Evolutionary conservation across 2,329 filamentous ascomycete species (phyloP).

Genomic region (Canariomyces notabilis): DNA sequence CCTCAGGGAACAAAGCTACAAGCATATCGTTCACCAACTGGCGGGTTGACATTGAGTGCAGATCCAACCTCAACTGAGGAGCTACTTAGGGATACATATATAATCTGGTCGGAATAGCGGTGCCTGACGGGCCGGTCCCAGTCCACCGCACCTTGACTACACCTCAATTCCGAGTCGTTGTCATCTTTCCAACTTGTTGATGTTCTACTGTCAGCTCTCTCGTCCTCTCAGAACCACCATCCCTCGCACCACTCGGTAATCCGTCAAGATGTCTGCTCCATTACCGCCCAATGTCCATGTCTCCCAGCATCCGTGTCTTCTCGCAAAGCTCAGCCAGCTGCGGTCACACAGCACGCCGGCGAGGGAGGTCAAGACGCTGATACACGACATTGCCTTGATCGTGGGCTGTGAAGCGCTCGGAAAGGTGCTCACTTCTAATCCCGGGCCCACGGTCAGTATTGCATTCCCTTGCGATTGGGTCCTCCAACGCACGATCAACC

Average conservation of each 20-base stretch:
- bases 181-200: background rate
- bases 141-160: background rate
- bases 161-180: background rate
- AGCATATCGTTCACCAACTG: too few relatives aligned
- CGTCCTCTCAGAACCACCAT: background rate
- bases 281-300: constrained; percentile 65
- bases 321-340: constrained; percentile 84
- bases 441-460: constrained; percentile 58
- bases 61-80: too few relatives aligned
- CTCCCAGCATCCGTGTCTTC: constrained; percentile 79
- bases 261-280: constrained; percentile 11
- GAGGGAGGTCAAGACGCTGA: constrained; percentile 71
- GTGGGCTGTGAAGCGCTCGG: constrained; percentile 77
- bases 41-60: too few relatives aligned
- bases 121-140: too few relatives aligned
- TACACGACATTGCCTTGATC: constrained; percentile 82
- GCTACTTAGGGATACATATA: too few relatives aligned
- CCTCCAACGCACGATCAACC: background rate
- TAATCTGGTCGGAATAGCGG: too few relatives aligned
- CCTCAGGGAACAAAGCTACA: too few relatives aligned
- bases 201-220: too few relatives aligned
- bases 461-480: constrained; percentile 3
- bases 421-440: constrained; percentile 49
- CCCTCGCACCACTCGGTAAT: background rate
- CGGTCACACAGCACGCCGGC: constrained; percentile 66